phyloP scores from a whole-genome alignment of 352 stramenopile genomes.

The Globisporangium abappressorium region DNA sequence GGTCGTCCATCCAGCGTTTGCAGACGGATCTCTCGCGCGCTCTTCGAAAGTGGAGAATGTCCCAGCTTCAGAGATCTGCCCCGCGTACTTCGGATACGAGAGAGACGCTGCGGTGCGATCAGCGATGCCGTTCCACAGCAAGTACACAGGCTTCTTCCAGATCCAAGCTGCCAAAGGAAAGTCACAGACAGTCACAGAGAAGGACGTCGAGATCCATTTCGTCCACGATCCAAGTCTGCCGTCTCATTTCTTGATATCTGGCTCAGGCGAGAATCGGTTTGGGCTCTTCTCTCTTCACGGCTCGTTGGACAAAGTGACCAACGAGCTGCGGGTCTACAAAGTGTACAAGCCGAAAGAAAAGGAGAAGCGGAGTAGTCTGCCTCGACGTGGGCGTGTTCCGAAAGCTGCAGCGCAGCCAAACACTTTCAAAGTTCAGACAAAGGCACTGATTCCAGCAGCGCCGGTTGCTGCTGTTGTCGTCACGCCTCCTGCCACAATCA shows the following conservation, averaged over 20 bases:
- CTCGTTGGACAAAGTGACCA: constrained; percentile 69
- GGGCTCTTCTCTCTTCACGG: constrained; percentile 72
- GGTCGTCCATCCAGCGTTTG: constrained; percentile 47
- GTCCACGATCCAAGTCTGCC: constrained; percentile 68
- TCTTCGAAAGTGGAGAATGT: constrained; percentile 48
- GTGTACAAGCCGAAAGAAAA: constrained; percentile 84
- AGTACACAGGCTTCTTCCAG: constrained; percentile 86
- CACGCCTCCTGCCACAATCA: constrained; percentile 15
- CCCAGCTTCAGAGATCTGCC: constrained; percentile 34
- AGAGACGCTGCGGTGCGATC: constrained; percentile 50
- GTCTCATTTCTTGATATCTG: constrained; percentile 65
- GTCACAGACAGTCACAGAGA: constrained; percentile 72
- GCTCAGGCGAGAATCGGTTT: constrained; percentile 79
- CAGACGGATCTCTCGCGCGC: constrained; percentile 43
- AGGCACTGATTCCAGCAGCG: not conserved
- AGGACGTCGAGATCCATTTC: constrained; percentile 79
- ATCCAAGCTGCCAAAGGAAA: constrained; percentile 86
- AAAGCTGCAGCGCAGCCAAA: constrained; percentile 13
- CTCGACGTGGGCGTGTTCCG: constrained; percentile 35
- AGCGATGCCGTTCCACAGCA: constrained; percentile 74
- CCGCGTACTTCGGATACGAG: constrained; percentile 70
- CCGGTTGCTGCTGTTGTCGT: constrained; percentile 9
- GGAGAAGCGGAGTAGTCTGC: constrained; percentile 62
- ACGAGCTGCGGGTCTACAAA: constrained; percentile 82
- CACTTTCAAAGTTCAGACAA: constrained; percentile 15